Evolutionary conservation across 768 basidiomycete genomes (phyloP).

Genomic region (Dacryopinax spathularia): DNA sequence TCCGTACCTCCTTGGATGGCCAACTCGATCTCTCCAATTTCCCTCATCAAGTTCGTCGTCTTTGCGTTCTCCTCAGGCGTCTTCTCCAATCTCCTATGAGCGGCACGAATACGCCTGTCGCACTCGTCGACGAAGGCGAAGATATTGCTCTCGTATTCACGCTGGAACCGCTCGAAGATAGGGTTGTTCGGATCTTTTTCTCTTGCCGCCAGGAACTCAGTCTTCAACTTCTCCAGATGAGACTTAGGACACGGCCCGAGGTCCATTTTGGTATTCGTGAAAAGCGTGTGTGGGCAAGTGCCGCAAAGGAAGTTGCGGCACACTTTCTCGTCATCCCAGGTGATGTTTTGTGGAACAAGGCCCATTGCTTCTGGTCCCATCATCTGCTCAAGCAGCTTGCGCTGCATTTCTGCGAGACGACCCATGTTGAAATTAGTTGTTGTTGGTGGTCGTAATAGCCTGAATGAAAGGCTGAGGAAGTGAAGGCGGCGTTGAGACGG

Average conservation of each 20-base stretch:
- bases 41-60: constrained; percentile 96
- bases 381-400: constrained; percentile 96
- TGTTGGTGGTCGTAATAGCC: background rate
- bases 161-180: constrained; percentile 75
- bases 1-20: constrained; percentile 98
- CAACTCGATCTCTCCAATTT: constrained; percentile 98
- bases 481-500: background rate
- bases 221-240: constrained; percentile 86
- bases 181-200: constrained; percentile 65
- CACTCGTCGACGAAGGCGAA: constrained; percentile 96
- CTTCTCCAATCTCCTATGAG: constrained; percentile 92
- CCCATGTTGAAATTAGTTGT: constrained; percentile 45
- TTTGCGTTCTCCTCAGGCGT: constrained; percentile 99
- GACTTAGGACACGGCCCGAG: constrained; percentile 93
- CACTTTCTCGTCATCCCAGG: constrained; percentile 93
- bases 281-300: constrained; percentile 93
- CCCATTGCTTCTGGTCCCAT: constrained; percentile 99
- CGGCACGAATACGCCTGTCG: constrained; percentile 85
- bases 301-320: constrained; percentile 97
- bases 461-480: background rate
- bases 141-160: constrained; percentile 91
- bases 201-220: constrained; percentile 68
- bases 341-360: constrained; percentile 77
- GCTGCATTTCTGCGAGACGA: constrained; percentile 90
- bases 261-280: constrained; percentile 99